phyloP scores from a whole-genome alignment of 2,329 filamentous ascomycete species.

The Aurifilum marmelostoma region DNA sequence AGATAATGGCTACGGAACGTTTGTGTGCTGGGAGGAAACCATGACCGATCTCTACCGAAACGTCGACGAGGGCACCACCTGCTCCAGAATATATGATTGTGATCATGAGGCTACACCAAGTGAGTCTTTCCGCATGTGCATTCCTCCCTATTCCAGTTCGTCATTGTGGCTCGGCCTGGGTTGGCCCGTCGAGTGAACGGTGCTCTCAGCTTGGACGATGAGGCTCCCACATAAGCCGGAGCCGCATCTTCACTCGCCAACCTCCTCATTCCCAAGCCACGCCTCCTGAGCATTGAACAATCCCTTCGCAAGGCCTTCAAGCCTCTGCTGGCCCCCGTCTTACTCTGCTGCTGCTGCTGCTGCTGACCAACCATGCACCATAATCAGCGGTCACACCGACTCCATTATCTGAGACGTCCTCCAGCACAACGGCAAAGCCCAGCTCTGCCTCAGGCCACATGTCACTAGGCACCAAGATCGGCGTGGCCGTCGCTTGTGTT shows the following conservation, averaged over 20 bases:
- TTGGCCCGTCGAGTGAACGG: background rate
- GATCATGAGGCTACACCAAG: conserved; percentile 35
- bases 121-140: conserved; percentile 28
- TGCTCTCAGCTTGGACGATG: background rate
- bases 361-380: background rate
- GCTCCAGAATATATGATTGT: conserved; percentile 39
- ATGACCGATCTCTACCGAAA: conserved; percentile 35
- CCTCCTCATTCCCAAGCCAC: background rate
- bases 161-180: background rate
- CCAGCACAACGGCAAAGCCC: background rate
- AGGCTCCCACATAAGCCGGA: no score
- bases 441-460: background rate
- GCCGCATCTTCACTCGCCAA: background rate
- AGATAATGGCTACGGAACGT: conserved; percentile 38
- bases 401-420: background rate
- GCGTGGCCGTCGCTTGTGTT: background rate
- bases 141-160: background rate
- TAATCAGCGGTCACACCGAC: conserved; percentile 5
- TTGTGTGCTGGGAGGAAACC: conserved; percentile 39
- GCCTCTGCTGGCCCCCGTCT: background rate
- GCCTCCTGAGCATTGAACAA: background rate
- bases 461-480: background rate
- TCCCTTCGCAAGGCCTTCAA: background rate
- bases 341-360: background rate
- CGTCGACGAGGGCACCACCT: conserved; percentile 33